A percentile compares a stretch with the other conserved stretches of the same genome.
These are phyloP conservation scores for Saturnispora silvae DNA, from an alignment of 805 yeast genomes.

Conservation along the genomic window DNA sequence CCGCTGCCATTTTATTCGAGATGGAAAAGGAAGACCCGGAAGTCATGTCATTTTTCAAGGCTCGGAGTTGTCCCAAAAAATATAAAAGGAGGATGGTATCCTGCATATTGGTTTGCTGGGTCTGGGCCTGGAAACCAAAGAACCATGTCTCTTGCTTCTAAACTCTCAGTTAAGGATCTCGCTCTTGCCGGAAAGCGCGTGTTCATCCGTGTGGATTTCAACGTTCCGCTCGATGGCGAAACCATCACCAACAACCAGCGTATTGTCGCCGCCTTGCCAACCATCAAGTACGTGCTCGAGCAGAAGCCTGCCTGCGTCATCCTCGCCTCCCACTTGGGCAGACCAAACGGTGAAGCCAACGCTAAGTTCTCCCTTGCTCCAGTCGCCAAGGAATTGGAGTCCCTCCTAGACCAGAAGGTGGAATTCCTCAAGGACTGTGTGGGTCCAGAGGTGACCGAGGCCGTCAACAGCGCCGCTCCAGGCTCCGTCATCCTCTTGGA, in stretches of 20 bases:
- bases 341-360: conserved; percentile 92
- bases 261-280: conserved; percentile 98
- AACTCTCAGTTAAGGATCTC: conserved; percentile 87
- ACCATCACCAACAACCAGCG: conserved; percentile 99
- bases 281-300: conserved; percentile 89
- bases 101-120: too few relatives aligned
- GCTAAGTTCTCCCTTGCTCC: conserved; percentile 89
- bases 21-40: too few relatives aligned
- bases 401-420: conserved; percentile 64
- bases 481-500: conserved; percentile 88
- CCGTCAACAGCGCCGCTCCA: conserved; percentile 58
- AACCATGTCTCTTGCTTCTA: conserved; percentile 83
- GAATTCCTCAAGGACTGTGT: conserved; percentile 85
- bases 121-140: too few relatives aligned
- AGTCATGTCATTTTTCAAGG: background rate
- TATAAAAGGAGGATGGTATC: too few relatives aligned
- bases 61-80: background rate
- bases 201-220: conserved; percentile 96
- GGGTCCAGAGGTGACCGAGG: conserved; percentile 78
- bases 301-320: conserved; percentile 85
- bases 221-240: conserved; percentile 90
- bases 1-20: too few relatives aligned
- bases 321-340: conserved; percentile 95
- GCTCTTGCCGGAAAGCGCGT: conserved; percentile 86
- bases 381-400: conserved; percentile 79